phyloP scores from a whole-genome alignment of 2,329 filamentous ascomycete species.

The Incumbomyces lentus region DNA sequence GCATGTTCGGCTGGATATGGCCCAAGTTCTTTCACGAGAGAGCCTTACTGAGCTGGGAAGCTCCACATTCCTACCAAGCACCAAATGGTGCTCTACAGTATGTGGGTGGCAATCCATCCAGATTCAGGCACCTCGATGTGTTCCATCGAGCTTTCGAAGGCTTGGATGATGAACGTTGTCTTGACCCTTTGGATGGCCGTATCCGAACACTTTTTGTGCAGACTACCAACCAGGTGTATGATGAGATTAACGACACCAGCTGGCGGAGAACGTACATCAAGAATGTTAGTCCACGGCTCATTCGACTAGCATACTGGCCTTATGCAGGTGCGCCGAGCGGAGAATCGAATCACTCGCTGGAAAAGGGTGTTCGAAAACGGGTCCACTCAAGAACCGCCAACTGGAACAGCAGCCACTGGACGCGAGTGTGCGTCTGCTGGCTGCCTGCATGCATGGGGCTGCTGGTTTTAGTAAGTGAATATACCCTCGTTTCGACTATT shows the following conservation, averaged over 20 bases:
- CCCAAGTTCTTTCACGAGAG: constrained; percentile 9
- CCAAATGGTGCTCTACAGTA: constrained; percentile 7
- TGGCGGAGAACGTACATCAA: constrained; percentile 12
- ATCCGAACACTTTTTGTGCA: constrained; percentile 10
- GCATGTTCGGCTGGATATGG: constrained; percentile 6
- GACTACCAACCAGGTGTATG: constrained; percentile 9
- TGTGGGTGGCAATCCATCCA: not conserved
- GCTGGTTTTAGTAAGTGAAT: constrained; percentile 6
- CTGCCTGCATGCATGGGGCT: constrained; percentile 11
- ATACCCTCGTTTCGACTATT: not conserved
- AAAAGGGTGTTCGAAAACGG: constrained; percentile 1
- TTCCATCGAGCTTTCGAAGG: constrained; percentile 7
- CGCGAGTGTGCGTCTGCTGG: constrained; percentile 8
- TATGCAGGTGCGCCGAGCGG: constrained; percentile 7
- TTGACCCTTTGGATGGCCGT: constrained; percentile 9
- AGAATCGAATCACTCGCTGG: not conserved
- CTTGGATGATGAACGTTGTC: constrained; percentile 9
- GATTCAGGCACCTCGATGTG: constrained; percentile 9
- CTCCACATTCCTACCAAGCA: constrained; percentile 9
- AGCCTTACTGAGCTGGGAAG: constrained; percentile 6
- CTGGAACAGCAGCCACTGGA: constrained; percentile 9
- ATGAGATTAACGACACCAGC: constrained; percentile 7
- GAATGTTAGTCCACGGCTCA: constrained; percentile 11
- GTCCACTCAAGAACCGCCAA: not conserved
- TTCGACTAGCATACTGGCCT: constrained; percentile 12